Base-by-base conservation (phyloP, 2,329 filamentous ascomycete species). In the Apiospora saccharicola region DNA sequence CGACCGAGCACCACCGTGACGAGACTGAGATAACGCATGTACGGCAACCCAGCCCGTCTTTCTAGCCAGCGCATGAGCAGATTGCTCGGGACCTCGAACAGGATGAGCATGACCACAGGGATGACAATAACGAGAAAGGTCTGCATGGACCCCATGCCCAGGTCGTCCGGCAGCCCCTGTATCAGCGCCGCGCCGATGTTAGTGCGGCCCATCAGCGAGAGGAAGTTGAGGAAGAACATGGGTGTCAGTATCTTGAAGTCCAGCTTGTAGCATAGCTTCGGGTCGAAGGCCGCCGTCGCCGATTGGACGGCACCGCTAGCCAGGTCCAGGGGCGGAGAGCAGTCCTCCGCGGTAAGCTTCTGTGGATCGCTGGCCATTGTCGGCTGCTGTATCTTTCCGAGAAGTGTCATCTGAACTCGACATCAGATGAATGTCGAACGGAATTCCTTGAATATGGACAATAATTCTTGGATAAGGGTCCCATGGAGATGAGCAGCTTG, bases 171-270 rank as follows among this genome's bases (percentile, higher is more conserved):
- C 22, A 79, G 69, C 14, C 73, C 68, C 47, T 79, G 76, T 24
- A 78, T 78, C 13, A 77, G 73, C 2, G 75, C 75, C 4, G 76
- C 76, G 2, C 75, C 76, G 37, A 78, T 76, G n/a, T 77, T 78
- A n/a, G 76, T 77, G 5, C 76, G 75, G 19, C 76, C 76, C 72
- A 78, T 78, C 24, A 78, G 73, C 7, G 76, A 78, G 4, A 78
- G 67, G 46, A 79, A 79, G 72, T 79, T 79, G 47, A 79, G 72
- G 61, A 79, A 78, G 41, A 79, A 75, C 69, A 79, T 78, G 1
- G 78, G 76, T 22, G 53, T 71, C 7, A 71, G 49, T 4, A 64
- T 71, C 19, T 30, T 51, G 5, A 67, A 16, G 30, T 67, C 64
- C 0, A 67, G 64, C 24, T 67, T 43, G 37, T 24, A n/a, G 30